Base-by-base conservation (phyloP, 495 filamentous ascomycete species). In the Pyrenopolyporus hunteri region DNA sequence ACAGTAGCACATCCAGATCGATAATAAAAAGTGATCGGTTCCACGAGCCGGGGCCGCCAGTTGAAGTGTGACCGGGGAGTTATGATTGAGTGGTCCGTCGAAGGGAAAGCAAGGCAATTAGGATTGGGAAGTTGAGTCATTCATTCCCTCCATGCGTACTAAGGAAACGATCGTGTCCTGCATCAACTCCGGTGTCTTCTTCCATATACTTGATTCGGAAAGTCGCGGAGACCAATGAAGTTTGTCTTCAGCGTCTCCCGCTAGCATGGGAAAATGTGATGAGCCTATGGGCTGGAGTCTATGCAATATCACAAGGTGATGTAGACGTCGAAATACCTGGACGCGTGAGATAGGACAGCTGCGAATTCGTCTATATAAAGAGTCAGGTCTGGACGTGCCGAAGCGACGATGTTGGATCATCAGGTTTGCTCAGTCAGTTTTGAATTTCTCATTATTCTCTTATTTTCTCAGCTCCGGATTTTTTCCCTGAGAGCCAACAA, bases 371-470 rank as follows among this genome's bases (percentile, higher is more conserved):
- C 51, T 66, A 60, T 66, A 66, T 60, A 64, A 66, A 42, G 28
- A 25, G 8, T 16, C n/a, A 14, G 11, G 23, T 36, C 20, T 48
- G 13, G 25, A 48, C 49, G 33, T 23, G 39, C 1, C 9, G 3
- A 19, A 32, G 33, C 5, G 31, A 51, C 5, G 51, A 47, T 11
- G 29, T 56, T 11, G 10, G 32, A 43, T 32, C 23, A 6, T 7
- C 14, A 65, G 63, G 52, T 44, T 53, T 14, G 47, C 28, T 26
- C 52, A 60, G 57, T 61, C 45, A 47, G 63, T 61, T 61, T 50
- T 51, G 19, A 45, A 45, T 8, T 42, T 64, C 17, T 50, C 13
- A 16, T 7, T 29, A 10, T 17, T 45, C 23, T 28, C 13, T 44
- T 20, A n/a, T 45, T 25, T 6, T 16, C 23, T 45, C 6, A 17